Base-by-base conservation (phyloP, 1,139 yeast genomes). In the Ashbya aceris region DNA sequence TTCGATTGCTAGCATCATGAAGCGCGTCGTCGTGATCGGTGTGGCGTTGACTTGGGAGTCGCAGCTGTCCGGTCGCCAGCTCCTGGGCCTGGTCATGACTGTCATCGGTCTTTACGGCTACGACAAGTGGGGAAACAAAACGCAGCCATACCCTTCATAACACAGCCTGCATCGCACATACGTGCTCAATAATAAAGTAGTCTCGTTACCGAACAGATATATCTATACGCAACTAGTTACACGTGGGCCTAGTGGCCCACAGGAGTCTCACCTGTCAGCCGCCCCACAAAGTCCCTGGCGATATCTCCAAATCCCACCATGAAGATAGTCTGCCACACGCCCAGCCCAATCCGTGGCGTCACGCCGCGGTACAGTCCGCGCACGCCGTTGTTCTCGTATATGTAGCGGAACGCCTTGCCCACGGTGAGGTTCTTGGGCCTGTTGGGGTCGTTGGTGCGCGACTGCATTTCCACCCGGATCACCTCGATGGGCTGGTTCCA, bases 401-500 rank as follows among this genome's bases (percentile, higher is more conserved):
- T 85, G 67, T 91, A 91, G 56, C 74, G 78, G 59, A 84, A 74
- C 31, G 97, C 83, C 42, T 80, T 74, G n/a, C 70, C 64, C 36
- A 91, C 95, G 42, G 83, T 77, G 64, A 91, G 73, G 50, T 89
- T 87, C 69, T 84, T 82, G 45, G 97, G 98, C 68, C 97, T 83
- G 63, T 86, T 86, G 52, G 97, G 96, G 67, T 91, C 97, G 40
- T 66, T 70, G 14, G 93, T 87, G 69, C 83, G 83, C 46, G 94
- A 82, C 69, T 91, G 98, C 97, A 91, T 89, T 68, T 91, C 98
- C 28, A 91, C 95, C 66, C 98, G 79, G 51, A 87, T 83, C 46
- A 91, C 97, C 68, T 91, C 98, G 58, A 91, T 87, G 34, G 98
- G 98, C 68, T 91, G 98, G 67, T 91, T 91, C 97, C 98, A 91